These are phyloP conservation scores for Citrullus amarus DNA, from an alignment of 306 rosid genomes.

Conservation along the genomic window DNA sequence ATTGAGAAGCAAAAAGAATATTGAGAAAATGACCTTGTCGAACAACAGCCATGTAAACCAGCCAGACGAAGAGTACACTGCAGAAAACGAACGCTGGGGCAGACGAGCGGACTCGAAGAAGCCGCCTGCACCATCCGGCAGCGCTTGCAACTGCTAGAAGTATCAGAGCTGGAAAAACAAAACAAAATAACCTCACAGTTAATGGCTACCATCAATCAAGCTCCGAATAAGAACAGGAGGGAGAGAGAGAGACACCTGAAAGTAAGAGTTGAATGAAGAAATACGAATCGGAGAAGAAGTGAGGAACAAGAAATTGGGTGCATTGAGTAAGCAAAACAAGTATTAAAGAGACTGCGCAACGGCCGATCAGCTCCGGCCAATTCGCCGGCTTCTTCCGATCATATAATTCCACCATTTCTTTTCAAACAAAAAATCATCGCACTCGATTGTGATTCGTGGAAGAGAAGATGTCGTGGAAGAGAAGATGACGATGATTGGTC, in stretches of 20 bases:
- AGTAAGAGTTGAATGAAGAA: constrained; percentile 22
- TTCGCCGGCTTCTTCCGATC: constrained; percentile 1
- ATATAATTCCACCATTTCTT: background rate
- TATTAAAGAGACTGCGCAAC: constrained; percentile 17
- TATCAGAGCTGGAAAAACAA: constrained; percentile 13
- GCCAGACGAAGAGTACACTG: constrained; percentile 31
- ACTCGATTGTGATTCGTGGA: background rate
- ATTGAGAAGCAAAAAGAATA: background rate
- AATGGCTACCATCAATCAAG: background rate
- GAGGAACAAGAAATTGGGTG: constrained; percentile 23
- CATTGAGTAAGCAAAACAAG: constrained; percentile 21
- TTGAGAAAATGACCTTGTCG: constrained; percentile 18
- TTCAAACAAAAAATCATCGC: background rate
- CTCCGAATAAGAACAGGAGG: background rate
- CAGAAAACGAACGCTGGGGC: constrained; percentile 42
- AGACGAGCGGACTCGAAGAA: constrained; percentile 19
- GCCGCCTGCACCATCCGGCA: constrained; percentile 25
- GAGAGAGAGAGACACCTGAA: constrained; percentile 19
- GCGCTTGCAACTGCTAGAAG: constrained; percentile 21
- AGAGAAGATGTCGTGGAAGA: background rate
- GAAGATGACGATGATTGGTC: background rate
- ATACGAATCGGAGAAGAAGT: constrained; percentile 19
- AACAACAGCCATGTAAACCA: constrained; percentile 20
- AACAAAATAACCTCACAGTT: background rate
- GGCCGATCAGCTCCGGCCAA: constrained; percentile 12